Percentiles rank a stretch among this genome's conserved stretches.
Conservation (phyloP, 2,329 filamentous ascomycete genomes). For the Colletotrichum graminicola region DNA sequence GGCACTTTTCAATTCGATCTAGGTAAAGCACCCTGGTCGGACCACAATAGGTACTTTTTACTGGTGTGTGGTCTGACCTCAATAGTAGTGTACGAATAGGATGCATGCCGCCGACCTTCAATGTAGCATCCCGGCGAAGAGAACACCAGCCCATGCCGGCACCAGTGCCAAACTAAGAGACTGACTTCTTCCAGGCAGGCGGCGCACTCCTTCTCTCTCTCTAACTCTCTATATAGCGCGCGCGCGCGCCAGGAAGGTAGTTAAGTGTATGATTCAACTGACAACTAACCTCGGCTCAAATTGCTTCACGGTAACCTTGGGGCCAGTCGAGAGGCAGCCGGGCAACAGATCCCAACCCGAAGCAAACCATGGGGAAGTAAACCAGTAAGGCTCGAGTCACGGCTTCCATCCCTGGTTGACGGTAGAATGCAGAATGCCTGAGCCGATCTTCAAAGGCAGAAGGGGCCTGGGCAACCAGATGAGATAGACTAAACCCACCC, state of each 20-base stretch:
- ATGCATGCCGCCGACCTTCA: constrained; percentile 29
- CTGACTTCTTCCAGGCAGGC: constrained; percentile 25
- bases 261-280: constrained; percentile 25
- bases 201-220: not conserved
- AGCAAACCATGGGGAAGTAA: constrained; percentile 5
- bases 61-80: constrained; percentile 8
- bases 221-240: too few relatives aligned
- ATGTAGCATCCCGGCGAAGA: constrained; percentile 33
- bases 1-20: constrained; percentile 10
- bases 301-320: constrained; percentile 13
- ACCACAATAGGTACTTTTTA: constrained; percentile 6
- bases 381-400: constrained; percentile 25
- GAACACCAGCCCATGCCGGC: constrained; percentile 16
- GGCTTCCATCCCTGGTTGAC: constrained; percentile 20
- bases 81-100: not conserved
- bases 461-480: constrained; percentile 26
- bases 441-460: constrained; percentile 36
- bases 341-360: not conserved
- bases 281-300: constrained; percentile 16
- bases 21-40: constrained; percentile 17
- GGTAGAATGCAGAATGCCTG: constrained; percentile 23
- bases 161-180: constrained; percentile 7
- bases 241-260: not conserved
- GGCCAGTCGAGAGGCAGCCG: constrained; percentile 1
- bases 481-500: constrained; percentile 35